These are phyloP conservation scores for Neofusicoccum sp. DNA, from an alignment of 2,329 filamentous ascomycete genomes.

Conservation along the genomic window DNA sequence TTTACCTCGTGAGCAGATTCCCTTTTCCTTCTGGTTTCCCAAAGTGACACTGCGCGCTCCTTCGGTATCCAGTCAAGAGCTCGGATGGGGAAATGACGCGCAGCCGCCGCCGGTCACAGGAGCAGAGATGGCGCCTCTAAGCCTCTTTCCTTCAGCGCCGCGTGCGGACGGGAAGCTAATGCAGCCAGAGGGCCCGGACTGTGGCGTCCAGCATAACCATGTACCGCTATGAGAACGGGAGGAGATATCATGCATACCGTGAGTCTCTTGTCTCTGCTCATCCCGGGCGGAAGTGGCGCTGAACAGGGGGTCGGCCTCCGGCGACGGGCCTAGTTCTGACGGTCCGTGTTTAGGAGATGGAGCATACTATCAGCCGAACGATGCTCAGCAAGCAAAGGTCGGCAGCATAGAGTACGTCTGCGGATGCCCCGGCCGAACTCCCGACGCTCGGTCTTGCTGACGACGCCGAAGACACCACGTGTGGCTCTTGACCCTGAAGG, in stretches of 20 bases:
- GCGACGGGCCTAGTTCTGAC: not conserved
- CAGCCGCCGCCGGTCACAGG: not conserved
- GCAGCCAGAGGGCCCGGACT: conserved; percentile 35
- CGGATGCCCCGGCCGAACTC: not conserved
- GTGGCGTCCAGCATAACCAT: conserved; percentile 42
- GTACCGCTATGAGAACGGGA: conserved; percentile 43
- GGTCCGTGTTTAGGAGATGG: conserved; percentile 31
- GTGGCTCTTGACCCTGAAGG: conserved; percentile 38
- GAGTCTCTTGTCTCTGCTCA: conserved; percentile 17
- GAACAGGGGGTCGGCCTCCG: not conserved
- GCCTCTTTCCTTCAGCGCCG: not conserved
- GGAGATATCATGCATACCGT: conserved; percentile 39
- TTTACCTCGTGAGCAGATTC: conserved; percentile 20
- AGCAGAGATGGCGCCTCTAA: not conserved
- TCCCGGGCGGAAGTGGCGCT: not conserved
- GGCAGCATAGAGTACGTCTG: conserved; percentile 18
- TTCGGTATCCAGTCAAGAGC: not conserved
- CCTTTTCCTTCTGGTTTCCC: not conserved
- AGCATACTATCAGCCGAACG: conserved; percentile 39
- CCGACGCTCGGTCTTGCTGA: not conserved
- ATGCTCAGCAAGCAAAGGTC: conserved; percentile 29
- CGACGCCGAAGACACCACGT: conserved; percentile 34
- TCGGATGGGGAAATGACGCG: conserved; percentile 2
- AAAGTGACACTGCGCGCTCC: not conserved
- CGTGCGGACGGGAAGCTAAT: conserved; percentile 6